Percentiles rank a stretch among this genome's conserved stretches.
Evolutionary conservation across 2,329 filamentous ascomycete genomes (phyloP).

Genomic region (Exophiala viscosa): DNA sequence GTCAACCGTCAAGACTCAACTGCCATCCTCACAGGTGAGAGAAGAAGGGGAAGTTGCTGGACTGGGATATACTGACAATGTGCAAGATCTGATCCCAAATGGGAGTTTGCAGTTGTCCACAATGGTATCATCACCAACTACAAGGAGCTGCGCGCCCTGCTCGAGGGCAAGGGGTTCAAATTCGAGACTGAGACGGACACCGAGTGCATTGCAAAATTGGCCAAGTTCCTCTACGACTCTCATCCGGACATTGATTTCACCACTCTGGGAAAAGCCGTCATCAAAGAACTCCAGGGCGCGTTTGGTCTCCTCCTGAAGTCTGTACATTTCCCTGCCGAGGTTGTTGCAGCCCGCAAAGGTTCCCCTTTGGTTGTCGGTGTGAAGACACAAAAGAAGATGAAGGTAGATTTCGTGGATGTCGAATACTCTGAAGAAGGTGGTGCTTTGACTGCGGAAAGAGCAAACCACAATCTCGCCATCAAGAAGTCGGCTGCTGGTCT

Average conservation of each 20-base stretch:
- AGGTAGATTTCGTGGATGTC: constrained; percentile 99
- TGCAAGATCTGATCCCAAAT: constrained; percentile 79
- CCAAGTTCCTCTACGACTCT: constrained; percentile 96
- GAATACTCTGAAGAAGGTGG: constrained; percentile 86
- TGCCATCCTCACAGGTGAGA: constrained; percentile 95
- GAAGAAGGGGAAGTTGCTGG: neutral
- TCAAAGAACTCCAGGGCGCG: constrained; percentile 95
- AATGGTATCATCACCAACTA: constrained; percentile 99
- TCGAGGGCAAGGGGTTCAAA: constrained; percentile 90
- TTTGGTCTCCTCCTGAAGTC: constrained; percentile 98
- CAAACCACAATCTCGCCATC: constrained; percentile 91
- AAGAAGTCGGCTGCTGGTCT: constrained; percentile 78
- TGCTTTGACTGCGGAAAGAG: constrained; percentile 84
- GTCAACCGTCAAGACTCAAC: constrained; percentile 86
- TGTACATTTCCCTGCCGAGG: constrained; percentile 95
- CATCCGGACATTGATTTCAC: constrained; percentile 95
- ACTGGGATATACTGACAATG: constrained; percentile 4
- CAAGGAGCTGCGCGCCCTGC: constrained; percentile 94
- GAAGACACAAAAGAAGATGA: constrained; percentile 97
- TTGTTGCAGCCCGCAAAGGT: constrained; percentile 96
- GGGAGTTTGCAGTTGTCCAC: constrained; percentile 97
- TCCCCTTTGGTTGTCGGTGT: constrained; percentile 97
- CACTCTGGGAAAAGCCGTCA: constrained; percentile 92
- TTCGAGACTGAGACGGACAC: constrained; percentile 99
- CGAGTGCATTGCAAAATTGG: constrained; percentile 97